These are phyloP conservation scores for Pterula multifida DNA, from an alignment of 1,284 basidiomycete species.

Conservation along the genomic window DNA sequence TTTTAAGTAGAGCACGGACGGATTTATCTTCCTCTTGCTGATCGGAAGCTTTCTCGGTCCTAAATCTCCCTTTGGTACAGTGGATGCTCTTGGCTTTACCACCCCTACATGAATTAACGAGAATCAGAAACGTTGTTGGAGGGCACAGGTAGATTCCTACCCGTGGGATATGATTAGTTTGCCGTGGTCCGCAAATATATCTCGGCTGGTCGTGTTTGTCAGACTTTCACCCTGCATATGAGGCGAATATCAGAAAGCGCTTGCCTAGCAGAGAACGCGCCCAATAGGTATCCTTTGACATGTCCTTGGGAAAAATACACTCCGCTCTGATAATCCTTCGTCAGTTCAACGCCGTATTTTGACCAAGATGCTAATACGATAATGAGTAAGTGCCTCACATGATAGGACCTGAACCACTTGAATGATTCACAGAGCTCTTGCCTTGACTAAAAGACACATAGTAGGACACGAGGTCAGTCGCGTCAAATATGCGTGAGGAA, in stretches of 20 bases:
- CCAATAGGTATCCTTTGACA: conserved; percentile 61
- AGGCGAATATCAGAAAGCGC: conserved; percentile 10
- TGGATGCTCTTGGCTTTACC: conserved; percentile 52
- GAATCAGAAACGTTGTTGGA: conserved; percentile 2
- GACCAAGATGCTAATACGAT: not conserved
- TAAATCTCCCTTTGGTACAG: conserved; percentile 22
- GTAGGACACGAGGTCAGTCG: not conserved
- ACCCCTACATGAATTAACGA: conserved; percentile 29
- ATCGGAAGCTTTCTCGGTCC: conserved; percentile 35
- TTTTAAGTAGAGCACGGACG: conserved; percentile 52
- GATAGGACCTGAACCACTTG: conserved; percentile 1
- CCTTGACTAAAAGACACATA: not conserved
- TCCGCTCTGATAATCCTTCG: conserved; percentile 38
- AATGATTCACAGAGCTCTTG: conserved; percentile 1
- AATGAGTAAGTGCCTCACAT: conserved; percentile 14
- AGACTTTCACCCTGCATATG: conserved; percentile 2
- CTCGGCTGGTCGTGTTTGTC: conserved; percentile 35
- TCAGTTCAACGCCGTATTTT: too few relatives aligned
- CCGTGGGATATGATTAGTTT: conserved; percentile 70
- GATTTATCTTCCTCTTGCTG: conserved; percentile 57
- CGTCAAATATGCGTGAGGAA: not conserved
- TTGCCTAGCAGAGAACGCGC: conserved; percentile 54
- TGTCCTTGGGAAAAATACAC: conserved; percentile 54
- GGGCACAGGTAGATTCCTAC: conserved; percentile 25
- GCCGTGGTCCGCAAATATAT: conserved; percentile 49